phyloP scores from a whole-genome alignment of 2,329 filamentous ascomycete genomes.

The Trichoderma koningii region DNA sequence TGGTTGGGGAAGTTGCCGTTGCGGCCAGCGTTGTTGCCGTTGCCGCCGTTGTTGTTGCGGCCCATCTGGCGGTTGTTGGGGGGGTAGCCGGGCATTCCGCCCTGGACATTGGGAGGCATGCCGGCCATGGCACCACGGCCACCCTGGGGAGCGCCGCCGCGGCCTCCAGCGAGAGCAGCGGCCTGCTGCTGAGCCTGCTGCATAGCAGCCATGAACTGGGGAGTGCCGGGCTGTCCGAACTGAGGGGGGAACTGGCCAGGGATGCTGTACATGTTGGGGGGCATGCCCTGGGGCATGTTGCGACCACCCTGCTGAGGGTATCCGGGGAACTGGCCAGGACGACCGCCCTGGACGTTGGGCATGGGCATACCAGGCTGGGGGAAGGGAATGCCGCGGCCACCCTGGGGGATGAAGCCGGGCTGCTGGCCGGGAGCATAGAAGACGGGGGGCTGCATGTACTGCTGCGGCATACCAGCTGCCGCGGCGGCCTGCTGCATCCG shows the following conservation, averaged over 20 bases:
- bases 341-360: conserved; percentile 75
- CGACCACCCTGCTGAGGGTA: conserved; percentile 88
- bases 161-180: conserved; percentile 60
- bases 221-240: conserved; percentile 78
- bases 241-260: conserved; percentile 78
- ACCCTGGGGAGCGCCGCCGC: conserved; percentile 64
- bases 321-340: conserved; percentile 81
- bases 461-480: conserved; percentile 82
- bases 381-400: conserved; percentile 67
- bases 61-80: conserved; percentile 56
- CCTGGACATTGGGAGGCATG: conserved; percentile 67
- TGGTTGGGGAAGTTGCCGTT: conserved; percentile 51
- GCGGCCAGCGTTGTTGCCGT: conserved; percentile 46
- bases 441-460: conserved; percentile 86
- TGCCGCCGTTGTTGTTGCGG: conserved; percentile 51
- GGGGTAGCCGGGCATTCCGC: conserved; percentile 58
- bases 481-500: conserved; percentile 97
- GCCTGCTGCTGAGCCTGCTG: conserved; percentile 67
- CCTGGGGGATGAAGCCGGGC: conserved; percentile 67
- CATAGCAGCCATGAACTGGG: conserved; percentile 79
- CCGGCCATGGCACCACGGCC: conserved; percentile 74
- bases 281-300: conserved; percentile 82
- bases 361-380: conserved; percentile 64
- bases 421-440: conserved; percentile 87
- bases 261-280: conserved; percentile 82